These are phyloP conservation scores for Tetradesmus lagerheimii DNA, from an alignment of 139 green algal species.

Conservation along the genomic window DNA sequence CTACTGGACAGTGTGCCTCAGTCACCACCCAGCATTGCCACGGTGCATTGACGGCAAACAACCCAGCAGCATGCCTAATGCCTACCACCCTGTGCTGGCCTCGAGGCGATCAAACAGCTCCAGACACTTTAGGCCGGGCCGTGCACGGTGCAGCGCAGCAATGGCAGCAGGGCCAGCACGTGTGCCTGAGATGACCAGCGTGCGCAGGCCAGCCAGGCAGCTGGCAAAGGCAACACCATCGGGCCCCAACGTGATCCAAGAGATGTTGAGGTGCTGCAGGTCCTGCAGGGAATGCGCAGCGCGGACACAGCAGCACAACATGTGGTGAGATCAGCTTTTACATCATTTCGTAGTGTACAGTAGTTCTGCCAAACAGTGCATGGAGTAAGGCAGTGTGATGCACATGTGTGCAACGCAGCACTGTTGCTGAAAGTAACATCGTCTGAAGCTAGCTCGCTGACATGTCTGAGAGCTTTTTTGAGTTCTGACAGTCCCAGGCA, in stretches of 20 bases:
- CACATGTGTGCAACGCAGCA: no score
- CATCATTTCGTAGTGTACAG: no score
- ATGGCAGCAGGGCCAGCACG: not conserved
- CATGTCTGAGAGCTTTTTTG: no score
- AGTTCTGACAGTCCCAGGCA: no score
- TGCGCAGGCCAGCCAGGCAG: not conserved
- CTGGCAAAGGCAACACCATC: not conserved
- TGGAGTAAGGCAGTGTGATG: no score
- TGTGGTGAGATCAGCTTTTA: no score
- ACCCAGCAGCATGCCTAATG: not conserved
- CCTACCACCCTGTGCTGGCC: not conserved
- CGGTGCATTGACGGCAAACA: no score
- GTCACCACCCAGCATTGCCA: no score
- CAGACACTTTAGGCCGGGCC: not conserved
- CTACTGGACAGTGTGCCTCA: no score
- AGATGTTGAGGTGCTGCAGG: not conserved
- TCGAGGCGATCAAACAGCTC: not conserved
- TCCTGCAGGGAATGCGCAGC: not conserved
- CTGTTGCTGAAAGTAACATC: no score
- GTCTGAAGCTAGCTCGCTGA: no score
- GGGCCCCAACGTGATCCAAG: not conserved
- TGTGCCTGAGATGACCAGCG: not conserved
- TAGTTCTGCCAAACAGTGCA: no score
- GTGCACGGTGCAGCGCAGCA: not conserved
- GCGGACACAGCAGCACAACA: not conserved